Conservation (phyloP, 2,329 filamentous ascomycete genomes). For the Fusarium cyanostomum region DNA sequence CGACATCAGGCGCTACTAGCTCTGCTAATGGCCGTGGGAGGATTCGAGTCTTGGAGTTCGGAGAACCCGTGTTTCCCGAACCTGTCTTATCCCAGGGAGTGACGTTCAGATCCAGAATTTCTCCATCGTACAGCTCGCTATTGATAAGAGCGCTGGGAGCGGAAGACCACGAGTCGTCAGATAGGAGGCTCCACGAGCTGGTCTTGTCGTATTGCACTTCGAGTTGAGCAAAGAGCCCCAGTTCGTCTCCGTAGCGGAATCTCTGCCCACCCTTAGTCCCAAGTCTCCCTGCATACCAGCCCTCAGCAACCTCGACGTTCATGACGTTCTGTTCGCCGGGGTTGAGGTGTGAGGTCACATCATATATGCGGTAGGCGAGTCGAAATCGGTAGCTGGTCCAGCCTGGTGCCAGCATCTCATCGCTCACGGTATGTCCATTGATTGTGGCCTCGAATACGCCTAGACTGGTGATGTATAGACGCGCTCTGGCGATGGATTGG, state of each 20-base stretch:
- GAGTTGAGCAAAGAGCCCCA: conserved; percentile 51
- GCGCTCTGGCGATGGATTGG: not conserved
- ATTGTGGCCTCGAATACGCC: conserved; percentile 55
- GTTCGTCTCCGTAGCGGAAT: conserved; percentile 45
- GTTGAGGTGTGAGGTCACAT: conserved; percentile 53
- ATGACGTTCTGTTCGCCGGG: conserved; percentile 45
- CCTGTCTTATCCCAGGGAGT: too few relatives aligned
- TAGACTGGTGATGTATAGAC: conserved; percentile 54
- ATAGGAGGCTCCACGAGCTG: conserved; percentile 48
- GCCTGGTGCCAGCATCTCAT: conserved; percentile 55
- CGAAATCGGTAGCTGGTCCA: conserved; percentile 60
- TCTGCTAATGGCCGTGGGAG: not conserved
- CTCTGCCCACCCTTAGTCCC: conserved; percentile 34
- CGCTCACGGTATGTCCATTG: conserved; percentile 52
- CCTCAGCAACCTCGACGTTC: conserved; percentile 54
- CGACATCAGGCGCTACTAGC: conserved; percentile 49
- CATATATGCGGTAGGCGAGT: conserved; percentile 59
- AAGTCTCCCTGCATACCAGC: conserved; percentile 55
- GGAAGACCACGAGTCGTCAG: conserved; percentile 49
- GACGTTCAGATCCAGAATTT: conserved; percentile 54
- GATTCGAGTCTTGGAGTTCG: not conserved
- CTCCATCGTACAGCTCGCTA: conserved; percentile 51
- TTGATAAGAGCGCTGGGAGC: not conserved
- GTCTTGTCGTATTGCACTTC: conserved; percentile 47
- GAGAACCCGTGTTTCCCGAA: too few relatives aligned